Conservation (phyloP, 192 early-diverging fungal genomes). For the Phycomyces blakesleeanus region DNA sequence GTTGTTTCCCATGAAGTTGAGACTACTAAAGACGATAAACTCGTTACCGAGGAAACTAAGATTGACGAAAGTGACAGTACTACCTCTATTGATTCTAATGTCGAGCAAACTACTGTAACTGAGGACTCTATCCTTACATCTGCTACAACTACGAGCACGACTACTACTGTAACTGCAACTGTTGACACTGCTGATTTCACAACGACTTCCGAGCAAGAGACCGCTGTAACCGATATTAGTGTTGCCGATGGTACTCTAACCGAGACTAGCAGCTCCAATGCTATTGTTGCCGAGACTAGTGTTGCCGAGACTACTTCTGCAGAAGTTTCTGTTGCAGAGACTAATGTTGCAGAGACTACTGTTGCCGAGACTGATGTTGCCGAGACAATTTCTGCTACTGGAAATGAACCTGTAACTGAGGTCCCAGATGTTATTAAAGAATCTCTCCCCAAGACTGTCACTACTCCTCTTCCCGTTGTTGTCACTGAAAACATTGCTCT, state of each 20-base stretch:
- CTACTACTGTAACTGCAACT: background rate
- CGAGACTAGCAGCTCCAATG: too few relatives aligned
- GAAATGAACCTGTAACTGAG: background rate
- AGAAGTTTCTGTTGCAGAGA: background rate
- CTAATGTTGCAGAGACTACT: background rate
- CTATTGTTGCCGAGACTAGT: background rate
- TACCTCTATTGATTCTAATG: background rate
- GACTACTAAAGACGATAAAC: too few relatives aligned
- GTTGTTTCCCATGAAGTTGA: background rate
- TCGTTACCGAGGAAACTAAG: background rate
- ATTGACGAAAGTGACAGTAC: background rate
- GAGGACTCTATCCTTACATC: too few relatives aligned
- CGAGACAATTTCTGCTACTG: background rate
- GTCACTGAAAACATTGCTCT: background rate
- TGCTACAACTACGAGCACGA: too few relatives aligned
- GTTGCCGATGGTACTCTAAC: too few relatives aligned
- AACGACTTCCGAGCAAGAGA: background rate
- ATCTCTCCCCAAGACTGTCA: too few relatives aligned
- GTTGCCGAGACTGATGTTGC: background rate
- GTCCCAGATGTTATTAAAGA: background rate
- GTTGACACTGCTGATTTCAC: background rate
- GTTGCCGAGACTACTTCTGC: background rate
- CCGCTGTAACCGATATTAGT: background rate
- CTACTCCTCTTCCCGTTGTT: background rate
- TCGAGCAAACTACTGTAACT: background rate